These are phyloP conservation scores for Pleurozium schreberi DNA, from an alignment of 225 moss, liverwort and hornwort species.

Conservation along the genomic window DNA sequence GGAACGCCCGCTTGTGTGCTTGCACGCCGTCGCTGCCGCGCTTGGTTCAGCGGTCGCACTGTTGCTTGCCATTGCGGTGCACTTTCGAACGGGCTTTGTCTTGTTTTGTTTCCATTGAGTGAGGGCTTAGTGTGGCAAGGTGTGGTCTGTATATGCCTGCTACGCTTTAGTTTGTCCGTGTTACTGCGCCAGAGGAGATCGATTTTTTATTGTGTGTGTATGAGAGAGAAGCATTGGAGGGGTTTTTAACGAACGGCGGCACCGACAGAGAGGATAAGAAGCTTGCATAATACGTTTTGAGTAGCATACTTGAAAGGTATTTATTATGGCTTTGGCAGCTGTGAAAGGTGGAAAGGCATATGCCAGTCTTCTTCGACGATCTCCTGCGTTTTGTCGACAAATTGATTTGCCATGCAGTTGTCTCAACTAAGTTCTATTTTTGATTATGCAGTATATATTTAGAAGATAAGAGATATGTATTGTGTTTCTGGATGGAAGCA, in stretches of 20 bases:
- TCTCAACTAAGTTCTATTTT: neutral
- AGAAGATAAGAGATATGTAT: neutral
- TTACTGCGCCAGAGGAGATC: conserved; percentile 1
- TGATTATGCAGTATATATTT: neutral
- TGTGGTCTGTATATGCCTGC: conserved; percentile 9
- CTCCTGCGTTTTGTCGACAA: neutral
- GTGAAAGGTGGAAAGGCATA: conserved; percentile 22
- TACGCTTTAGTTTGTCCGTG: neutral
- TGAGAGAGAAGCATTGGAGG: neutral
- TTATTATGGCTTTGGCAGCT: conserved; percentile 38
- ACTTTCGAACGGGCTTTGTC: conserved; percentile 20
- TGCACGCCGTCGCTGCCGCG: neutral
- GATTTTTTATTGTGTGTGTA: neutral
- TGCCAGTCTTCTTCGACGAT: neutral
- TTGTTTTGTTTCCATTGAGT: conserved; percentile 17
- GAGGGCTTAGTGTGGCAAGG: neutral
- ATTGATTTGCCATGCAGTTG: neutral
- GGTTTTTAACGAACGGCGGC: conserved; percentile 9
- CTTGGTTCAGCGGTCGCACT: neutral
- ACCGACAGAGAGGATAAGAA: neutral
- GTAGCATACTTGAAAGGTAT: conserved; percentile 16
- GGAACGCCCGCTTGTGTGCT: conserved; percentile 2
- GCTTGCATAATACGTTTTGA: neutral
- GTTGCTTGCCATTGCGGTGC: conserved; percentile 17
- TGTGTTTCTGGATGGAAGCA: neutral